These are phyloP conservation scores for Perilla frutescens DNA, from an alignment of 257 asterid species.

Conservation along the genomic window DNA sequence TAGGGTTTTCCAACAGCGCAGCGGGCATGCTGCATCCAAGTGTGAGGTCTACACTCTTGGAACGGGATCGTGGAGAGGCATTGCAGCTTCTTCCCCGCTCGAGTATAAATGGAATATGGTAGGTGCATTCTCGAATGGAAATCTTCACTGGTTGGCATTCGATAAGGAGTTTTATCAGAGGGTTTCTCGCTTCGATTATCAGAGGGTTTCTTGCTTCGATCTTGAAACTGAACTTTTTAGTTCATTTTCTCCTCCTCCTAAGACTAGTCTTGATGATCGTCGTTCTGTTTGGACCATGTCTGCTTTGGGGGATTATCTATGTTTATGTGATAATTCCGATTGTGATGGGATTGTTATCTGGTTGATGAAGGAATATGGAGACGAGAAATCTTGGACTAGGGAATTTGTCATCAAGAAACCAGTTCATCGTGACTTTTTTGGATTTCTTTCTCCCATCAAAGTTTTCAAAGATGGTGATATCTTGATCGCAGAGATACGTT, in stretches of 20 bases:
- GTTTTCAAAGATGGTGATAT: not conserved
- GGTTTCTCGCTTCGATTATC: constrained; percentile 37
- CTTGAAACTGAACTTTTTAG: constrained; percentile 35
- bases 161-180: not conserved
- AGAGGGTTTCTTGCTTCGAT: constrained; percentile 36
- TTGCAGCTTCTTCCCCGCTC: not conserved
- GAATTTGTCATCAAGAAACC: not conserved
- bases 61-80: constrained; percentile 40
- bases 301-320: constrained; percentile 18
- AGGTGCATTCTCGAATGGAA: constrained; percentile 41
- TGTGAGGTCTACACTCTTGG: constrained; percentile 52
- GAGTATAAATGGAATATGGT: not conserved
- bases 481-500: not conserved
- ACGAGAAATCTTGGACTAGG: not conserved
- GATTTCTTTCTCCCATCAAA: not conserved
- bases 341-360: not conserved
- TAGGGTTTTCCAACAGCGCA: constrained; percentile 7
- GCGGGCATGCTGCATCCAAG: not conserved
- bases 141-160: constrained; percentile 46
- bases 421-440: not conserved
- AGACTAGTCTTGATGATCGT: constrained; percentile 14
- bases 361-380: constrained; percentile 21
- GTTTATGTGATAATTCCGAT: not conserved
- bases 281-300: not conserved
- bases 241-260: constrained; percentile 3